phyloP scores from a whole-genome alignment of 2,329 filamentous ascomycete species.

The Exophiala viscosa region DNA sequence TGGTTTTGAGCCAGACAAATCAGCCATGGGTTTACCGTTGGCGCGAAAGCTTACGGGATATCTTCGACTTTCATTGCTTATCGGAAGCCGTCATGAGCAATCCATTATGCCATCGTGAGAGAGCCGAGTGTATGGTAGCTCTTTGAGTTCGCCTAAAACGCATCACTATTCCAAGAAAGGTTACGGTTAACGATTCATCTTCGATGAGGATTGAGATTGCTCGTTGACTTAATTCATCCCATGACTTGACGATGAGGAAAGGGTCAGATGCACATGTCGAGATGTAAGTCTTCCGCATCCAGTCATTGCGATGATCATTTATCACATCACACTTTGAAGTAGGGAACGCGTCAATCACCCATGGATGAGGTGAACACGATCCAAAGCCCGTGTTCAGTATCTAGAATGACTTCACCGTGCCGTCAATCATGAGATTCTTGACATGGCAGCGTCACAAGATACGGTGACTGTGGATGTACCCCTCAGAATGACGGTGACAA shows the following conservation, averaged over 20 bases:
- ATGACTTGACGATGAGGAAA: neutral
- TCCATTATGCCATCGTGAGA: neutral
- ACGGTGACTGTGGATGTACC: conserved; percentile 2
- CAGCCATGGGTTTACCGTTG: no score
- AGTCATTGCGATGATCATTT: neutral
- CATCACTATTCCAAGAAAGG: neutral
- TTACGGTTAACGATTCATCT: neutral
- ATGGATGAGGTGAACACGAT: neutral
- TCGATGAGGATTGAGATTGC: neutral
- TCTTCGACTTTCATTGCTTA: no score
- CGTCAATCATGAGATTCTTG: conserved; percentile 1
- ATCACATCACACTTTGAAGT: neutral
- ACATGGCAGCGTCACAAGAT: conserved; percentile 6
- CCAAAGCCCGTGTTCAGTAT: neutral
- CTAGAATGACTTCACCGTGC: conserved; percentile 8
- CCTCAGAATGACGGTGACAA: conserved; percentile 5
- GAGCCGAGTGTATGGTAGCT: no score
- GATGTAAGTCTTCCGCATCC: no score
- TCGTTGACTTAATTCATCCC: neutral
- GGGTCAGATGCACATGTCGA: neutral
- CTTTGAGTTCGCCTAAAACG: neutral
- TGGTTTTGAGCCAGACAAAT: no score
- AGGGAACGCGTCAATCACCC: neutral
- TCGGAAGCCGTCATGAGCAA: neutral
- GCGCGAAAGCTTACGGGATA: no score